Conservation (phyloP, 805 yeast genomes). For the Spathaspora hagerdaliae region DNA sequence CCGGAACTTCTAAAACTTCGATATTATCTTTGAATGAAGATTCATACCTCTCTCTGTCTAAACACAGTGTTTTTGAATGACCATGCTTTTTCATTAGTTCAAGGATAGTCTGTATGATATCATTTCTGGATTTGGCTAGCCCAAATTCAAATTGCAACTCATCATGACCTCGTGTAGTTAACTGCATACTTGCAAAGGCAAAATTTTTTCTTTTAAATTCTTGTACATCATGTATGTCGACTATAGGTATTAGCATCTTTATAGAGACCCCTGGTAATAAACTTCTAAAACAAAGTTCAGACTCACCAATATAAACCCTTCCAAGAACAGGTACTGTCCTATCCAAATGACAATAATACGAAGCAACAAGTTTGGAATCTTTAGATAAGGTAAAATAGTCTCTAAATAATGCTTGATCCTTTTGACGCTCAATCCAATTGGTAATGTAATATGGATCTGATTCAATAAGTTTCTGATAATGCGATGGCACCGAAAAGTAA, state of each 20-base stretch:
- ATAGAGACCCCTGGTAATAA: slow-evolving; percentile 74
- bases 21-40: no score
- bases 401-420: slow-evolving; percentile 56
- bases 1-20: neutral
- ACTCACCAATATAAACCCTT: slow-evolving; percentile 67
- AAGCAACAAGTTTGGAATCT: slow-evolving; percentile 51
- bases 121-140: slow-evolving; percentile 62
- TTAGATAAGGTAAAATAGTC: slow-evolving; percentile 61
- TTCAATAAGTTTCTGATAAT: slow-evolving; percentile 44
- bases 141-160: slow-evolving; percentile 76
- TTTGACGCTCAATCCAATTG: slow-evolving; percentile 37
- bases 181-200: slow-evolving; percentile 63
- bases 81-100: neutral
- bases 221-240: slow-evolving; percentile 65
- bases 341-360: slow-evolving; percentile 67
- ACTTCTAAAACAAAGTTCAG: slow-evolving; percentile 74
- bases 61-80: slow-evolving; percentile 4
- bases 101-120: slow-evolving; percentile 52
- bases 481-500: slow-evolving; percentile 63
- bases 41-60: slow-evolving; percentile 10
- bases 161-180: slow-evolving; percentile 71
- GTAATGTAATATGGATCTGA: slow-evolving; percentile 50
- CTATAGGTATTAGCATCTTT: slow-evolving; percentile 75
- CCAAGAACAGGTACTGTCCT: slow-evolving; percentile 80
- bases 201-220: slow-evolving; percentile 67